Evolutionary conservation across 225 moss, liverwort and hornwort species (phyloP), one percentile per base, ranked within the genome.

Genomic region (Thuidium tamariscinum): DNA sequence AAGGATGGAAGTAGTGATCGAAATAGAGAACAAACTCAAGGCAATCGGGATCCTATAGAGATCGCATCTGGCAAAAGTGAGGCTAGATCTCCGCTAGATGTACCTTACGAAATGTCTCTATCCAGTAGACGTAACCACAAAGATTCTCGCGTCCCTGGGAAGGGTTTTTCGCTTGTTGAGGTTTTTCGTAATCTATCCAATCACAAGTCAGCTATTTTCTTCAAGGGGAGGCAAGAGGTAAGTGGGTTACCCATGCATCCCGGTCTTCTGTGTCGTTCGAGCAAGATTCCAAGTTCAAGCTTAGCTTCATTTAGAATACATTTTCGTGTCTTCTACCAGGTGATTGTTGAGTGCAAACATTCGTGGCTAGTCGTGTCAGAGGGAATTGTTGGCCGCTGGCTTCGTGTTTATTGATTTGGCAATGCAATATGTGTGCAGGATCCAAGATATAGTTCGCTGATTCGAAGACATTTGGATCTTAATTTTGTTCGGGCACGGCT

Each of bases 401-500:
- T 70, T 67, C 85, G 59, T 36, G 44, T 78, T 76, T 34, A 80
- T 61, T 83, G 83, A 88, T 44, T 61, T 48, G 70, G 44, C 65
- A 77, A 81, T 49, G 74, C 54, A 60, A 32, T 74, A 64, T 79
- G 41, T 82, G 57, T 85, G 92, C 88, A 92, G 92, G 90, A 89
- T 68, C 77, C 94, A 70, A 80, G 92, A 80, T 97, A 97, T 78
- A 89, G 90, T 77, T 87, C 76, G 26, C 88, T 95, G 26, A 95
- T 97, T 37, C 91, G 92, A 68, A 92, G 97, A 89, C 95, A 93
- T 88, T 77, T 97, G 89, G 97, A 97, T 88, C 89, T 97, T 86
- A 83, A 93, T 83, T 95, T 85, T 82, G 90, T 97, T 62, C 94
- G 97, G n/a, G 44, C 94, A 30, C 93, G 97, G 71, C 85, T 97